Conservation (phyloP, 2,329 filamentous ascomycete species). For the Sphaerulina populicola region DNA sequence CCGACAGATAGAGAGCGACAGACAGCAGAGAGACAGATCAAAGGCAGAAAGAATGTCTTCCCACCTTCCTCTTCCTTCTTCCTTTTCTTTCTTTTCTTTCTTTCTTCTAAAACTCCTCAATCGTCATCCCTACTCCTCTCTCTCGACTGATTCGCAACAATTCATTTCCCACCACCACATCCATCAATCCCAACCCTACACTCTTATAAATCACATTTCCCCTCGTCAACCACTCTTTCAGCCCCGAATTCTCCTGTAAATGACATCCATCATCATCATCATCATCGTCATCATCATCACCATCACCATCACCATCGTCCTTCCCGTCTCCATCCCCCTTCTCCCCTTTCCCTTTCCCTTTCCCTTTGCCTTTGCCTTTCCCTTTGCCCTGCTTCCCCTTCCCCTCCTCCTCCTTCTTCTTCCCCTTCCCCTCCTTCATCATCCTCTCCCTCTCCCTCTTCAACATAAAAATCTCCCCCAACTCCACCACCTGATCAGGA, state of each 20-base stretch:
- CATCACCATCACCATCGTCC: neutral
- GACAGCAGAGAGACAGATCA: no score
- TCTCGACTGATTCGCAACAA: constrained; percentile 50
- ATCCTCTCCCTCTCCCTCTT: constrained; percentile 26
- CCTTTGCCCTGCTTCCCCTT: no score
- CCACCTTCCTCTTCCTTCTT: no score
- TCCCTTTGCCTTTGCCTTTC: constrained; percentile 25
- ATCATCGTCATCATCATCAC: constrained; percentile 6
- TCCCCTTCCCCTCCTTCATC: no score
- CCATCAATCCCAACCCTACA: constrained; percentile 61
- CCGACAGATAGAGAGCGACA: no score
- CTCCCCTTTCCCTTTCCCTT: constrained; percentile 26
- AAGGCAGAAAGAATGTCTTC: no score
- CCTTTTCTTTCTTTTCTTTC: no score
- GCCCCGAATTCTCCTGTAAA: constrained; percentile 32
- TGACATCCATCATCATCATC: constrained; percentile 20
- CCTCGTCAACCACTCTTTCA: constrained; percentile 49
- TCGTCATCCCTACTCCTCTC: constrained; percentile 48
- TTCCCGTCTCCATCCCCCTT: constrained; percentile 6
- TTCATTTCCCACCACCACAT: constrained; percentile 55
- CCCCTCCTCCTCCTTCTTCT: no score
- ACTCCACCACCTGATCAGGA: constrained; percentile 70
- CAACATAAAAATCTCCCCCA: constrained; percentile 70
- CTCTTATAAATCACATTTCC: constrained; percentile 64
- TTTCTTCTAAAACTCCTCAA: constrained; percentile 39